Base-by-base conservation (phyloP, 768 basidiomycete genomes). In the Leccinum olivaceopallidum region DNA sequence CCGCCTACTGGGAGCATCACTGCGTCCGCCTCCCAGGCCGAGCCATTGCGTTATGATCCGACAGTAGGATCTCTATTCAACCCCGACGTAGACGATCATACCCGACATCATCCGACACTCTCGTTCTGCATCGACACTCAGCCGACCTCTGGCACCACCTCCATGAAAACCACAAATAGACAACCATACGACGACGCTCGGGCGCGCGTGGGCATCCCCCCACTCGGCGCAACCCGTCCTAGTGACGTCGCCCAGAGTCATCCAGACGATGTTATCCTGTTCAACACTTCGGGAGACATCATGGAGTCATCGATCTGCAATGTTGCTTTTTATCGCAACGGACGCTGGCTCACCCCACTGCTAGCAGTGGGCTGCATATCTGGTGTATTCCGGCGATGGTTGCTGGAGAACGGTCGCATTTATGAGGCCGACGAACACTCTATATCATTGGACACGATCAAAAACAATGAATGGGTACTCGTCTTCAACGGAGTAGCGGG, bases 271-370 rank as follows among this genome's bases (percentile, higher is more conserved):
- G 85, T 92, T 3, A 71, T 94, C 28, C 70, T 94, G 56, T 85
- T 83, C 76, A 87, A 87, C 65, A 42, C 77, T 0, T 68, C 76
- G 2, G 74, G 75, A 2, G 67, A 76, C 18, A 69, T 90, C 57
- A 89, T 81, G 50, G 91, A 94, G 69, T 78, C 88, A 1, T 84
- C 87, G 32, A 84, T 89, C 51, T 86, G 80, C 71, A 94, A 92
- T 64, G 73, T 92, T 56, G 88, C 90, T 2, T 82, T 92, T 61
- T 82, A 80, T 63, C 84, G 87, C 13, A 68, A 68, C 4, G 70
- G 71, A 2, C 66, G 59, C 10, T 94, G 92, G 92, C 63, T 89
- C 58, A 92, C 91, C 1, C 91, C 91, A 22, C 64, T 80, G 3
- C 68, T 78, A 13, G 71, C 75, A 2, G 81, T 82, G 20, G 90